Evolutionary conservation across 2,329 filamentous ascomycete genomes (phyloP).

Genomic region (Niveomyces coronatus): DNA sequence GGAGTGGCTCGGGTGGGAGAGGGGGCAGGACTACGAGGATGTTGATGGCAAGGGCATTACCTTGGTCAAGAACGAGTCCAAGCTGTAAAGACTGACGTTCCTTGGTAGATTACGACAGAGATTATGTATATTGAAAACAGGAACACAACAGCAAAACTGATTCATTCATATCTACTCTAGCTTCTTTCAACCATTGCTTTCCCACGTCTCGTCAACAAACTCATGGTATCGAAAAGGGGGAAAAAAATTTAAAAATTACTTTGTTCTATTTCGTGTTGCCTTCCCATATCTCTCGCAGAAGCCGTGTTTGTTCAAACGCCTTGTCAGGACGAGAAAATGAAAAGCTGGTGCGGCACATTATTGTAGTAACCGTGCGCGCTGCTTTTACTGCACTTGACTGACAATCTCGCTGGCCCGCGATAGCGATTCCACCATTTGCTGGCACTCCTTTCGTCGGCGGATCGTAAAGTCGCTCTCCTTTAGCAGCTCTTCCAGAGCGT

Average conservation of each 20-base stretch:
- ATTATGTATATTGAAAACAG: background rate
- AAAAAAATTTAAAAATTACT: slow-evolving; percentile 12
- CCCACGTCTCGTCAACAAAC: slow-evolving; percentile 14
- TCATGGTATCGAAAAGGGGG: slow-evolving; percentile 30
- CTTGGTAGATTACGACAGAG: no score
- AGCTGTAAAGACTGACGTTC: slow-evolving; percentile 21
- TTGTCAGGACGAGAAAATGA: slow-evolving; percentile 1
- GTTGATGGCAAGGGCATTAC: slow-evolving; percentile 48
- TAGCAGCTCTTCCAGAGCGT: slow-evolving; percentile 83
- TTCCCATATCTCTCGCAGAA: background rate
- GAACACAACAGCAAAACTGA: background rate
- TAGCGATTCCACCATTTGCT: slow-evolving; percentile 97
- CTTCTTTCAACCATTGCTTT: slow-evolving; percentile 14
- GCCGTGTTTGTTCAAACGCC: slow-evolving; percentile 2
- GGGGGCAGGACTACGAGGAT: slow-evolving; percentile 60
- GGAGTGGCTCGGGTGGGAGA: slow-evolving; percentile 69
- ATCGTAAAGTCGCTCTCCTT: slow-evolving; percentile 98
- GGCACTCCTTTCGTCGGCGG: slow-evolving; percentile 90
- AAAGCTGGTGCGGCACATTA: background rate
- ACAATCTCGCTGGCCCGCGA: slow-evolving; percentile 90
- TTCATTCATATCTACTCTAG: slow-evolving; percentile 23
- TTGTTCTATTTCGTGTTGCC: slow-evolving; percentile 5
- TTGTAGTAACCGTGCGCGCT: background rate
- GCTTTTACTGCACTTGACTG: slow-evolving; percentile 56
- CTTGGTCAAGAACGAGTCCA: slow-evolving; percentile 21